Percentiles rank a stretch among this genome's conserved stretches.
Conservation (phyloP, 2,329 filamentous ascomycete genomes). For the Xylaria sp. region DNA sequence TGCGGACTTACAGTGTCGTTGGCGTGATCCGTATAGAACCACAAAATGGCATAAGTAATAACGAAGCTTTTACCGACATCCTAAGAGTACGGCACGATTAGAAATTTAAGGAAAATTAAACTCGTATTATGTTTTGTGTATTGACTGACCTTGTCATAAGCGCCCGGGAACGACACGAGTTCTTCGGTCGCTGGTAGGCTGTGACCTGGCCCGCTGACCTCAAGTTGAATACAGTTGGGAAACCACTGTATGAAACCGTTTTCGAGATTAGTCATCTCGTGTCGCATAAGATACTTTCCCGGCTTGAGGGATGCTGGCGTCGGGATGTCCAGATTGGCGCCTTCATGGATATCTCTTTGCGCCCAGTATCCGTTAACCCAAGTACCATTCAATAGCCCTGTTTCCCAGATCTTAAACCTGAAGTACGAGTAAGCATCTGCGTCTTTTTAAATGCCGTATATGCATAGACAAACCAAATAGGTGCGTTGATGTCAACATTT, state of each 20-base stretch:
- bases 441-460: not conserved
- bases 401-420: not conserved
- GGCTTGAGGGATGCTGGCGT: not conserved
- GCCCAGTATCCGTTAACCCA: not conserved
- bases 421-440: not conserved
- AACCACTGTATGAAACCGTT: not conserved
- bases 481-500: not conserved
- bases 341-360: not conserved
- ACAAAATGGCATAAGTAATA: not conserved
- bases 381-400: not conserved
- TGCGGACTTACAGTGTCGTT: not conserved
- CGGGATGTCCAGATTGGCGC: not conserved
- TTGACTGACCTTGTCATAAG: not conserved
- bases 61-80: not conserved
- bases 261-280: not conserved
- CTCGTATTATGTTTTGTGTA: not conserved
- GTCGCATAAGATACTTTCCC: not conserved
- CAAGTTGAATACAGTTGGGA: not conserved
- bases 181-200: not conserved
- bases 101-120: not conserved
- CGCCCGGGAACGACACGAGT: not conserved
- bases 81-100: not conserved
- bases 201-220: not conserved
- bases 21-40: not conserved
- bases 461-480: not conserved